phyloP scores from a whole-genome alignment of 208 protist species.

The Leishmania braziliensis region DNA sequence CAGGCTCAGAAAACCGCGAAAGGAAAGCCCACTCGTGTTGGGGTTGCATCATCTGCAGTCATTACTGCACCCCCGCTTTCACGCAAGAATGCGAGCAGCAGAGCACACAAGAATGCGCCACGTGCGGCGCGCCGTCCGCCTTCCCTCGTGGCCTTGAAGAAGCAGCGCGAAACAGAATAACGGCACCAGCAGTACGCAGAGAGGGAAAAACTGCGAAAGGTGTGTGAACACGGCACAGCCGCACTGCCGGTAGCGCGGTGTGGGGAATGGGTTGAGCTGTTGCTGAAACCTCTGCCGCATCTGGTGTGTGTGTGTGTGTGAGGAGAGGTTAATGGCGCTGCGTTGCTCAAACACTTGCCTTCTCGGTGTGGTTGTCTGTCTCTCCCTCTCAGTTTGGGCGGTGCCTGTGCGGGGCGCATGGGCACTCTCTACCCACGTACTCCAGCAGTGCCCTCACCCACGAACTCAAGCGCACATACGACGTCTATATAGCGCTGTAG shows the following conservation, averaged over 20 bases:
- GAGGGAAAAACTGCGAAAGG: background rate
- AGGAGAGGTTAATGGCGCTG: background rate
- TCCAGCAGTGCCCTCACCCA: background rate
- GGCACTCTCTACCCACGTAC: background rate
- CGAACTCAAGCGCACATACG: background rate
- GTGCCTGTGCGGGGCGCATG: background rate
- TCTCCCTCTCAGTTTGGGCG: background rate
- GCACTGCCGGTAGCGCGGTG: background rate
- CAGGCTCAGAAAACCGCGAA: background rate
- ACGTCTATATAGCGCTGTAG: background rate
- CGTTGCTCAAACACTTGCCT: background rate
- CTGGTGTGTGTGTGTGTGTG: slow-evolving; percentile 9
- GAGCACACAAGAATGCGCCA: background rate
- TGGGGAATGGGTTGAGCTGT: background rate
- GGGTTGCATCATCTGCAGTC: background rate
- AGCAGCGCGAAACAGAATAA: background rate
- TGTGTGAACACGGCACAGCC: background rate
- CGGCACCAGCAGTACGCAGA: slow-evolving; percentile 1
- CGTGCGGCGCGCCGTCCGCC: background rate
- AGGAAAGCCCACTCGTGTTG: background rate
- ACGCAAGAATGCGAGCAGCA: background rate
- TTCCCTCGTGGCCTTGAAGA: slow-evolving; percentile 3
- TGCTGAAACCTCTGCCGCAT: background rate
- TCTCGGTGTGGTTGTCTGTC: background rate
- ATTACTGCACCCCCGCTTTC: background rate